Percentiles rank a stretch among this genome's conserved stretches.
phyloP scores from a whole-genome alignment of 2,329 filamentous ascomycete species.

The Shiraia bambusicola region DNA sequence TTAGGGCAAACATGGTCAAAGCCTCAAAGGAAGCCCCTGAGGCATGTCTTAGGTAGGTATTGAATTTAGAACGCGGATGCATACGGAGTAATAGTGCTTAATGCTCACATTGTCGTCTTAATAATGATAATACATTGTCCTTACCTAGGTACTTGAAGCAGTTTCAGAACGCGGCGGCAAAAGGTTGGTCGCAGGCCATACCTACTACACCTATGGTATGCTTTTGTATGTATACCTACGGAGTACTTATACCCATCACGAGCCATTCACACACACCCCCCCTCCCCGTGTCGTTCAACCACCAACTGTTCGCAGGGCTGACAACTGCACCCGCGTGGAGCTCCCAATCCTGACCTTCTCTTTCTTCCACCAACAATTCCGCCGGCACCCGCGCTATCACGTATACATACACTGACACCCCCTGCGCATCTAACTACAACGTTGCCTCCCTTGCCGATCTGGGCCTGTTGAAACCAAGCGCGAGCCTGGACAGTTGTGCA shows the following conservation, averaged over 20 bases:
- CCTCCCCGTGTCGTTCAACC: background rate
- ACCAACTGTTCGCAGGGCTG: conserved; percentile 5
- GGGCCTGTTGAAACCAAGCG: conserved; percentile 26
- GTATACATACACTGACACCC: background rate
- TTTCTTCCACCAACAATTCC: background rate
- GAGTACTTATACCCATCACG: background rate
- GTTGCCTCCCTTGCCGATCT: conserved; percentile 27
- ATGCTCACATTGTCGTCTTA: conserved; percentile 17
- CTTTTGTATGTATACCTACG: too few species aligned
- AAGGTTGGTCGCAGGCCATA: conserved; percentile 8
- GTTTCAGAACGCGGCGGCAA: conserved; percentile 14
- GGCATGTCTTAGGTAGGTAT: conserved; percentile 14
- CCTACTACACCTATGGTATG: too few species aligned
- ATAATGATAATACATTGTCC: conserved; percentile 14
- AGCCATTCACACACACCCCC: too few species aligned
- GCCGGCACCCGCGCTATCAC: conserved; percentile 6
- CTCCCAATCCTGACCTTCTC: background rate
- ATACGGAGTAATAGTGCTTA: too few species aligned
- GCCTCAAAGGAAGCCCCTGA: conserved; percentile 3
- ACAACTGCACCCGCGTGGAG: background rate
- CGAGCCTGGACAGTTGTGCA: conserved; percentile 16
- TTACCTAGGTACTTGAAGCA: conserved; percentile 14
- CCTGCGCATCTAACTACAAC: conserved; percentile 10
- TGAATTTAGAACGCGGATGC: conserved; percentile 19
- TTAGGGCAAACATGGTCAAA: background rate